Evolutionary conservation across 768 basidiomycete genomes (phyloP).

Genomic region (Cubamyces sp.): DNA sequence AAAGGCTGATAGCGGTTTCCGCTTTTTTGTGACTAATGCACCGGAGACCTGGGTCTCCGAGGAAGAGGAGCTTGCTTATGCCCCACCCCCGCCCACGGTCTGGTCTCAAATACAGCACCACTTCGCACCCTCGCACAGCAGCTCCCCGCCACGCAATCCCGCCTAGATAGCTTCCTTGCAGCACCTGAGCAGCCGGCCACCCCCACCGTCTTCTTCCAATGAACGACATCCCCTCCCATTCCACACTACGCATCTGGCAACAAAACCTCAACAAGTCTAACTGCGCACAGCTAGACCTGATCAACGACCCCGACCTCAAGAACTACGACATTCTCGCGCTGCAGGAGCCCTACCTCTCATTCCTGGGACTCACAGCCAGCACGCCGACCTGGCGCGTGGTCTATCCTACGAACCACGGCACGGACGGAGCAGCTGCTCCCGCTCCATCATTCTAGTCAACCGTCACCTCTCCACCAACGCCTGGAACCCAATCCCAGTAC

Average conservation of each 20-base stretch:
- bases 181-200: neutral
- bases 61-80: constrained; percentile 2
- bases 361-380: constrained; percentile 22
- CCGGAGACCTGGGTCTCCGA: constrained; percentile 7
- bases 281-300: constrained; percentile 23
- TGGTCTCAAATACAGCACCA: constrained; percentile 11
- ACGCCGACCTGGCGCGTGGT: constrained; percentile 24
- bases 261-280: constrained; percentile 36
- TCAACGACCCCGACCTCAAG: constrained; percentile 11
- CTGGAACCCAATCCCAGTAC: constrained; percentile 20
- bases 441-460: constrained; percentile 24
- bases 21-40: constrained; percentile 10
- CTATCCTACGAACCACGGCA: constrained; percentile 34
- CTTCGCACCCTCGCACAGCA: neutral
- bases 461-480: constrained; percentile 14
- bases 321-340: constrained; percentile 40
- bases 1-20: constrained; percentile 8
- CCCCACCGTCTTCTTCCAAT: neutral
- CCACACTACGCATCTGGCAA: constrained; percentile 32
- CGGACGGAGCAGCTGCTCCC: neutral
- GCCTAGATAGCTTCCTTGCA: neutral
- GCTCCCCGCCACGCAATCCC: neutral
- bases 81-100: constrained; percentile 11
- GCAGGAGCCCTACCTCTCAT: constrained; percentile 45
- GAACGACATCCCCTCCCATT: neutral